Conservation (phyloP, 208 protist species). For the Lotmaria passim region DNA sequence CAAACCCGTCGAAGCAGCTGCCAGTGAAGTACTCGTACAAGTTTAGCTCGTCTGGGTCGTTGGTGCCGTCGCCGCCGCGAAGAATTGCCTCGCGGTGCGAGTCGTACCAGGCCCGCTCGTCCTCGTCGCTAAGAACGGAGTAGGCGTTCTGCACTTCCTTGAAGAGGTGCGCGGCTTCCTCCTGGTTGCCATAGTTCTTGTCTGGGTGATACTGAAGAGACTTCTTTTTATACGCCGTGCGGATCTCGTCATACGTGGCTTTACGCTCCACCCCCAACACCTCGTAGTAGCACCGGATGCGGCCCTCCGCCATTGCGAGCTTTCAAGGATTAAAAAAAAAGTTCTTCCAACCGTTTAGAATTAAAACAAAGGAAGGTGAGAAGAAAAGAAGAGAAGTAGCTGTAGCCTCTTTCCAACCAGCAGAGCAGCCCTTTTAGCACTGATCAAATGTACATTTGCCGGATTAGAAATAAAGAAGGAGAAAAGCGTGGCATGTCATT, state of each 20-base stretch:
- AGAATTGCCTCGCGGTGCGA: slow-evolving; percentile 87
- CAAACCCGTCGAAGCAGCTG: slow-evolving; percentile 82
- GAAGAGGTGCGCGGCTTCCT: slow-evolving; percentile 76
- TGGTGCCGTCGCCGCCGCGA: slow-evolving; percentile 55
- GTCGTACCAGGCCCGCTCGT: slow-evolving; percentile 92
- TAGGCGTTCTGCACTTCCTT: slow-evolving; percentile 93
- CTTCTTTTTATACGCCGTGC: slow-evolving; percentile 86
- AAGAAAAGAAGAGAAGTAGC: slow-evolving; percentile 3
- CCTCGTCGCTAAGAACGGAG: slow-evolving; percentile 79
- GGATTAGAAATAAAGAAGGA: too few relatives aligned
- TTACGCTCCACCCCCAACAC: slow-evolving; percentile 82
- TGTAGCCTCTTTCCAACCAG: too few relatives aligned
- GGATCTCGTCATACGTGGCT: slow-evolving; percentile 82
- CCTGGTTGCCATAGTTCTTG: slow-evolving; percentile 87
- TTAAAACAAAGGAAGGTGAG: not conserved
- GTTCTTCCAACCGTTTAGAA: not conserved
- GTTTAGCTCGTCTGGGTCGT: slow-evolving; percentile 76
- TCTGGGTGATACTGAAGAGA: slow-evolving; percentile 91
- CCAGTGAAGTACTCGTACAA: slow-evolving; percentile 86
- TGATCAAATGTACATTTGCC: too few relatives aligned
- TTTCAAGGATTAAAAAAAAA: not conserved
- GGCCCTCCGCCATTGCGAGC: slow-evolving; percentile 40
- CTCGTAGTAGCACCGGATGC: slow-evolving; percentile 88
- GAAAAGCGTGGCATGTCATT: too few relatives aligned
- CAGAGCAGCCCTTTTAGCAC: too few relatives aligned